phyloP scores from a whole-genome alignment of 805 yeast genomes.

The Ogataea nonfermentans region DNA sequence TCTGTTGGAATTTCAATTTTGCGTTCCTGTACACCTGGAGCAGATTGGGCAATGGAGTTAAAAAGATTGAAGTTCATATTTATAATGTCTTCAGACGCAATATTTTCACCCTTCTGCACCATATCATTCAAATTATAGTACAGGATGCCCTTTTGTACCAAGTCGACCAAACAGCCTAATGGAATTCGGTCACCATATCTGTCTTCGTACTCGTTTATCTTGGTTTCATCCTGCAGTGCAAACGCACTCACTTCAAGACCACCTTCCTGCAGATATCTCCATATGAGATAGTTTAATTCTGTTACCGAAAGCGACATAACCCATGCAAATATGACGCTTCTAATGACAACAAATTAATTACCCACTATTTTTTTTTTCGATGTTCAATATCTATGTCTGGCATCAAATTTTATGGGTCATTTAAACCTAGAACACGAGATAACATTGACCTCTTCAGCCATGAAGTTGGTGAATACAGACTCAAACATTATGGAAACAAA shows the following conservation, averaged over 20 bases:
- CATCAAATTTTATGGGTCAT: conserved; percentile 8
- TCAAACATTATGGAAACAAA: conserved; percentile 21
- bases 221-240: conserved; percentile 75
- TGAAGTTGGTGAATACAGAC: conserved; percentile 18
- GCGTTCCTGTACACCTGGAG: conserved; percentile 9
- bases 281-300: conserved; percentile 85
- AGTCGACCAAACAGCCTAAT: conserved; percentile 76
- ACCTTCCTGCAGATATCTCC: conserved; percentile 89
- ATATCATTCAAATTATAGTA: conserved; percentile 69
- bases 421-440: too few species aligned
- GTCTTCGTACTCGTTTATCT: conserved; percentile 55
- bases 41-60: conserved; percentile 41
- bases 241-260: conserved; percentile 75
- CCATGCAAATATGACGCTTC: not conserved
- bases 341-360: conserved; percentile 8
- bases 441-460: not conserved
- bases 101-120: conserved; percentile 26
- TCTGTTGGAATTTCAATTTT: conserved; percentile 3
- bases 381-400: conserved; percentile 3
- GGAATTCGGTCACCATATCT: conserved; percentile 53
- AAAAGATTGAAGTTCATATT: conserved; percentile 47
- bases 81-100: conserved; percentile 26
- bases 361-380: conserved; percentile 8
- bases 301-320: conserved; percentile 76
- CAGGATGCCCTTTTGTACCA: conserved; percentile 84